These are phyloP conservation scores for Cladosporium austrohemisphaericum DNA, from an alignment of 2,329 filamentous ascomycete species.

Conservation along the genomic window DNA sequence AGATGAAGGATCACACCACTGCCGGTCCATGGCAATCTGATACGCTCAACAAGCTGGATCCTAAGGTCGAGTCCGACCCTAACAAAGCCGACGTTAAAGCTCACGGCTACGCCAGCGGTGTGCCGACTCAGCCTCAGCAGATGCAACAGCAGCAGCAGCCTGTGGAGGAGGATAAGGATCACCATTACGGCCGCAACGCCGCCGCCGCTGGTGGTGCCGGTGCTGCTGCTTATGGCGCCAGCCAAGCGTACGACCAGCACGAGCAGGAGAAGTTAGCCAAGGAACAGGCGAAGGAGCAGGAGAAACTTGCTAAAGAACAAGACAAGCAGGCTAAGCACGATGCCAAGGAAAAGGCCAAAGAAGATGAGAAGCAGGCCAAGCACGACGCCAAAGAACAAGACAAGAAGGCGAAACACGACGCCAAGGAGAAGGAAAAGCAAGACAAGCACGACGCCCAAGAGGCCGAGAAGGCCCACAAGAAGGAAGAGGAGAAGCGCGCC, in stretches of 20 bases:
- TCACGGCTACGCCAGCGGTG: constrained; percentile 6
- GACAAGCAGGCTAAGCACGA: constrained; percentile 33
- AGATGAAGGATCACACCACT: constrained; percentile 27
- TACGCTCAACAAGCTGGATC: constrained; percentile 22
- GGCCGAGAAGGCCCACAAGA: constrained; percentile 11
- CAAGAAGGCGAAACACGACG: background rate
- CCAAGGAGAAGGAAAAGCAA: constrained; percentile 2
- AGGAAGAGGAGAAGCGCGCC: constrained; percentile 20
- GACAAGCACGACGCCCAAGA: background rate
- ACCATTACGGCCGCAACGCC: constrained; percentile 33
- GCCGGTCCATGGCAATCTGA: constrained; percentile 16
- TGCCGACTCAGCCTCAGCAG: background rate
- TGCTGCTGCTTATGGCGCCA: constrained; percentile 19
- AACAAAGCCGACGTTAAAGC: constrained; percentile 11
- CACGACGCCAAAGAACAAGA: constrained; percentile 25
- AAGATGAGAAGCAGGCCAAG: constrained; percentile 3
- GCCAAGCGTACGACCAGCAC: background rate
- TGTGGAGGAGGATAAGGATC: constrained; percentile 14
- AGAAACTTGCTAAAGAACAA: constrained; percentile 32
- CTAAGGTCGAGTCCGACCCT: constrained; percentile 18
- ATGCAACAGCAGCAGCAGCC: background rate
- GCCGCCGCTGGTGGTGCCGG: constrained; percentile 32
- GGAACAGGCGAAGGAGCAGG: constrained; percentile 35
- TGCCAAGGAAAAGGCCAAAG: constrained; percentile 15
- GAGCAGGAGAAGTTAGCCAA: background rate